These are phyloP conservation scores for Metarhizium album DNA, from an alignment of 2,329 filamentous ascomycete species.

Conservation along the genomic window DNA sequence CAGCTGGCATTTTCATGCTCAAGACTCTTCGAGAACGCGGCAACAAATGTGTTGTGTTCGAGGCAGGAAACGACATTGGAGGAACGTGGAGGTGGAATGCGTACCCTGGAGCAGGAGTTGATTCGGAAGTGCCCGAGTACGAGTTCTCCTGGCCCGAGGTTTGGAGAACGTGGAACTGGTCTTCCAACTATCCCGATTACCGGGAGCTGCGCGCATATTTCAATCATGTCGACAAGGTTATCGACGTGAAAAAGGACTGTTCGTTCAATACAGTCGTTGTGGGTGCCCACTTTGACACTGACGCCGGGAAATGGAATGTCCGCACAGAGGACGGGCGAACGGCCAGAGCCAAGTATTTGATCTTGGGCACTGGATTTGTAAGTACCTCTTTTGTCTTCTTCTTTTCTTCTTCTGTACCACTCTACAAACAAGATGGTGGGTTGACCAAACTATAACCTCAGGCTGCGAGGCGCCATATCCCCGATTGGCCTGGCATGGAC, in stretches of 20 bases:
- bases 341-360: conserved; percentile 38
- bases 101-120: conserved; percentile 44
- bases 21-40: conserved; percentile 40
- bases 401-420: neutral
- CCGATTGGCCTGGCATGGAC: conserved; percentile 47
- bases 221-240: conserved; percentile 43
- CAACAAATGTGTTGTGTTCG: conserved; percentile 36
- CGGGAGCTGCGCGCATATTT: conserved; percentile 47
- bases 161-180: conserved; percentile 47
- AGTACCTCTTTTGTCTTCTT: conserved; percentile 6
- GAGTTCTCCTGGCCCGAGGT: conserved; percentile 41
- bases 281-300: conserved; percentile 38
- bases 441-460: conserved; percentile 7
- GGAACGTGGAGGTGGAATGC: conserved; percentile 47
- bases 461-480: conserved; percentile 50
- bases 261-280: conserved; percentile 45
- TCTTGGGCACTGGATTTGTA: conserved; percentile 43
- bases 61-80: conserved; percentile 39
- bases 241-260: conserved; percentile 45
- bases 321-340: conserved; percentile 37
- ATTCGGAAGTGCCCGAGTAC: conserved; percentile 43
- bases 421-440: neutral
- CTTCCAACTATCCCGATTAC: conserved; percentile 38
- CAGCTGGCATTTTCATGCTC: conserved; percentile 38
- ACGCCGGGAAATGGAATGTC: conserved; percentile 36